phyloP scores from a whole-genome alignment of 2,329 filamentous ascomycete species.

The Magnaporthiopsis rhizophila region DNA sequence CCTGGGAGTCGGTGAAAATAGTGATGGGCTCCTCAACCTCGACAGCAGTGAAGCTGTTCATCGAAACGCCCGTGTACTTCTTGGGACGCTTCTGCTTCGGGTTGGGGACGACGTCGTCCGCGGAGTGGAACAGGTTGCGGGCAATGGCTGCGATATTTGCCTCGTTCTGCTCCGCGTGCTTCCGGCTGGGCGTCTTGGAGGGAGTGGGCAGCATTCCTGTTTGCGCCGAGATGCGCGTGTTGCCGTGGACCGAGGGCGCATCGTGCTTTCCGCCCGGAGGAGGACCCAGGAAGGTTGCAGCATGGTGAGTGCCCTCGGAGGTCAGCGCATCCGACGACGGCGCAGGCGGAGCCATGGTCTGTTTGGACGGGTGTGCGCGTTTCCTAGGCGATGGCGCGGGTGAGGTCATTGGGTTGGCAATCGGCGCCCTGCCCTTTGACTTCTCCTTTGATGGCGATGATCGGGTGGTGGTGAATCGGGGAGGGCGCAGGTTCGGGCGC shows the following conservation, averaged over 20 bases:
- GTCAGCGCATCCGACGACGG: slow-evolving; percentile 38
- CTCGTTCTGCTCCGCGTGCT: slow-evolving; percentile 44
- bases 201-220: slow-evolving; percentile 65
- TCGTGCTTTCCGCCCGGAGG: slow-evolving; percentile 11
- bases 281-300: slow-evolving; percentile 33
- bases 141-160: slow-evolving; percentile 47
- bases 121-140: slow-evolving; percentile 53
- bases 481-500: slow-evolving; percentile 14
- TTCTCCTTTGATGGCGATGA: slow-evolving; percentile 9
- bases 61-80: slow-evolving; percentile 45
- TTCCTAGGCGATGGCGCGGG: slow-evolving; percentile 42
- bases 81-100: slow-evolving; percentile 51
- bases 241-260: slow-evolving; percentile 14
- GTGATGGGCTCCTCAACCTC: slow-evolving; percentile 53
- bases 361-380: slow-evolving; percentile 39
- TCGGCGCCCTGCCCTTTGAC: neutral
- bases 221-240: slow-evolving; percentile 19
- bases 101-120: slow-evolving; percentile 46
- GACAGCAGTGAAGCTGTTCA: slow-evolving; percentile 52
- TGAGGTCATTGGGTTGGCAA: slow-evolving; percentile 26
- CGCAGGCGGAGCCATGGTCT: slow-evolving; percentile 27
- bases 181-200: slow-evolving; percentile 64
- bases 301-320: slow-evolving; percentile 32
- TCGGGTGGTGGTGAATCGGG: slow-evolving; percentile 20
- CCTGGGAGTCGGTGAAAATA: slow-evolving; percentile 74